Base-by-base conservation (phyloP, 1,284 basidiomycete genomes). In the Ceratobasidium sp. region DNA sequence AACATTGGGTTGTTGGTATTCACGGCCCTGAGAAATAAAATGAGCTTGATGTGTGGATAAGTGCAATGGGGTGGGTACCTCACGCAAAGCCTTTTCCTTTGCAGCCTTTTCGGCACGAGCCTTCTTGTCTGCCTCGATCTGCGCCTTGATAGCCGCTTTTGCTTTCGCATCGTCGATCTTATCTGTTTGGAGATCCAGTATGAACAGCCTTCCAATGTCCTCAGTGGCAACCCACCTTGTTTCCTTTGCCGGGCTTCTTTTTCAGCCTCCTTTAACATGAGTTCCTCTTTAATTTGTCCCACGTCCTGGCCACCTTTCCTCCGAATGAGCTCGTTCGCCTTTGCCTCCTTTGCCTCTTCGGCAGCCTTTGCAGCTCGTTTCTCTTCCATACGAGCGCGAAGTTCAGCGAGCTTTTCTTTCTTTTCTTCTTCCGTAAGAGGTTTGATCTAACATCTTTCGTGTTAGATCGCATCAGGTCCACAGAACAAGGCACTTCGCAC, bases 371-470 rank as follows among this genome's bases (percentile, higher is more conserved):
- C 83, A 0, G 90, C 87, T 11, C 91, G 88, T 81, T 97, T 97
- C 69, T 87, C 89, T 0, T 88, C 87, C 85, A 96, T 90, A 83
- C 91, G 94, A 71, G 87, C 84, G n/a, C 89, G 86, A 65, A 97
- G 83, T 76, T 98, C 96, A 0, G 85, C 89, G 0, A 99, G 87
- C 80, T 91, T 94, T 77, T 90, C 86, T 77, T 90, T 89, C 87
- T 93, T 98, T 83, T 99, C 96, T 80, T 98, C 96, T 82, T 98
- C 96, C 0, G 97, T 99, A 67, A 99, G 84, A 0, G 97, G 97
- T 81, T 93, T 95, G 82, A 97, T 90, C 92, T 94, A 78, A 19
- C 59, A 22, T 51, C 33, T 44, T 19, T 71, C 14, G n/a, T 63
- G 64, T n/a, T 71, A 64, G 29, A 6, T 50, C 17, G 36, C 6